Conservation (phyloP, 2,329 filamentous ascomycete genomes). For the Fusarium beomiforme region DNA sequence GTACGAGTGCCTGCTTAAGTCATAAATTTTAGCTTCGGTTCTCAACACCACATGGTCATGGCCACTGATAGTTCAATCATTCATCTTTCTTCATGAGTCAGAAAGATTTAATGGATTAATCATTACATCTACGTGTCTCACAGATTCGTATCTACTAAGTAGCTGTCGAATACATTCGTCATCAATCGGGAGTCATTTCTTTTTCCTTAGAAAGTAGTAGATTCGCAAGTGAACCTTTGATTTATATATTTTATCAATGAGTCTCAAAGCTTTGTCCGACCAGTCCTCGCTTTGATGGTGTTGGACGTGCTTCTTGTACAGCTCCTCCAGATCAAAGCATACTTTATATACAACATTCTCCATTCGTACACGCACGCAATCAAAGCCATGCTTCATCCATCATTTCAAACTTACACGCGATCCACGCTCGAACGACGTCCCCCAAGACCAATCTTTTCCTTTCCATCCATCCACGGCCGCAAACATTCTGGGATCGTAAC, state of each 20-base stretch:
- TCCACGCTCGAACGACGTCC: constrained; percentile 43
- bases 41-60: neutral
- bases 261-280: neutral
- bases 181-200: no score
- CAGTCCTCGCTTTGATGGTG: neutral
- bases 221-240: no score
- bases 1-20: neutral
- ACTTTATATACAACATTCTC: no score
- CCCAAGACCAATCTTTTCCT: constrained; percentile 67
- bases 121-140: no score
- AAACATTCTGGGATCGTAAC: constrained; percentile 84
- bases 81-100: no score
- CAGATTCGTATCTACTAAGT: no score
- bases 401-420: constrained; percentile 36
- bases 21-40: neutral
- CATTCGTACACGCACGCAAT: constrained; percentile 25
- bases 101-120: neutral
- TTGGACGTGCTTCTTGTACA: no score
- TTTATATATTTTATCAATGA: no score
- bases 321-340: no score
- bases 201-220: no score
- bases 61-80: no score
- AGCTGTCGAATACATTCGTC: no score
- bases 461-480: constrained; percentile 84
- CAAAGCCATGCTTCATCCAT: neutral